Percentiles rank a stretch among this genome's conserved stretches.
phyloP scores from a whole-genome alignment of 2,329 filamentous ascomycete species.

The Fusarium sp. region DNA sequence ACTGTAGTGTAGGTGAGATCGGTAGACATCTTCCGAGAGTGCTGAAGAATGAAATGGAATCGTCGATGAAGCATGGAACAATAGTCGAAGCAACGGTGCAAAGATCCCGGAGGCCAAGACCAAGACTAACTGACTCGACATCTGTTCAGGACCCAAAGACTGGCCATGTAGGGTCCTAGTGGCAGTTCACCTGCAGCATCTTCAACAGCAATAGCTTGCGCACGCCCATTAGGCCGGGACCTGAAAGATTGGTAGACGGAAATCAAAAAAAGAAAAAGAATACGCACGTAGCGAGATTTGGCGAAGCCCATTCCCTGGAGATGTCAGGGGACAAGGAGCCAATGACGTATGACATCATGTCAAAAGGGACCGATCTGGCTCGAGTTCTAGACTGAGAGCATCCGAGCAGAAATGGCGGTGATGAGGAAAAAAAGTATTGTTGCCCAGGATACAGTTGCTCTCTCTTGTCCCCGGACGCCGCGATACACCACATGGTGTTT shows the following conservation, averaged over 20 bases:
- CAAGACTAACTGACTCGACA: not conserved
- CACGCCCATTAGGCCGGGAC: not conserved
- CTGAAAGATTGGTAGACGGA: not conserved
- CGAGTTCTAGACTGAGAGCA: not conserved
- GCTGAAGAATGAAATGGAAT: not conserved
- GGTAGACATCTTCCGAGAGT: not conserved
- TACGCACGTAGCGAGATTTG: not conserved
- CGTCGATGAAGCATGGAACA: not conserved
- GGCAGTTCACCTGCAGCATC: not conserved
- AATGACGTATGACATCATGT: constrained; percentile 5
- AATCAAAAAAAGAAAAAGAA: not conserved
- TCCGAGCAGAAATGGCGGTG: constrained; percentile 13
- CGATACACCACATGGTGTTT: not conserved
- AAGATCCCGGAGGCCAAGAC: not conserved
- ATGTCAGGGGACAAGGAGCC: not conserved
- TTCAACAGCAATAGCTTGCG: not conserved
- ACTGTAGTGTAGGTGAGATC: not conserved
- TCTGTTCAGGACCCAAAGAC: not conserved
- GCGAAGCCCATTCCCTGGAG: not conserved
- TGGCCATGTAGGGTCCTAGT: not conserved
- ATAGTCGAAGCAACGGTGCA: not conserved
- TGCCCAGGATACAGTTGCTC: not conserved
- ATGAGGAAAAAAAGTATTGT: not conserved
- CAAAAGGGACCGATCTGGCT: not conserved
- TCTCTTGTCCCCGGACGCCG: not conserved